These are phyloP conservation scores for Fonsecaea pedrosoi DNA, from an alignment of 2,329 filamentous ascomycete species.

Conservation along the genomic window DNA sequence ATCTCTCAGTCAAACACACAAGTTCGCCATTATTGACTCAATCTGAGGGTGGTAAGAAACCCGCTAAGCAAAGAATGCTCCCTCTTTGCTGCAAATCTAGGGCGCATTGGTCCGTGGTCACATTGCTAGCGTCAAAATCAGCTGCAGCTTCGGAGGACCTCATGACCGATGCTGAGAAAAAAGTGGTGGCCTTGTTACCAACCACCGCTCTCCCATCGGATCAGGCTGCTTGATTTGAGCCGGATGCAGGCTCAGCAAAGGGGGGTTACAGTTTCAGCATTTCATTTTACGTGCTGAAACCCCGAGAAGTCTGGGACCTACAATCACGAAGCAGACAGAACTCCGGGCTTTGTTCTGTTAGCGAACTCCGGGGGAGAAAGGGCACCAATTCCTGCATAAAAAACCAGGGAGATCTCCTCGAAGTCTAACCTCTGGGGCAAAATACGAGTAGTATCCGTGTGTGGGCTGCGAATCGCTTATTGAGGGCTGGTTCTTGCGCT, in stretches of 20 bases:
- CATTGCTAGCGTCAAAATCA: slow-evolving; percentile 22
- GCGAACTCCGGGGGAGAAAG: neutral
- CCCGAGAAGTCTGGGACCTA: neutral
- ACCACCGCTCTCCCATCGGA: neutral
- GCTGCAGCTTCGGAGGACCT: slow-evolving; percentile 26
- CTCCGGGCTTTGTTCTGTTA: neutral
- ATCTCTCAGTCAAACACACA: slow-evolving; percentile 15
- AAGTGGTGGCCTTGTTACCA: slow-evolving; percentile 8
- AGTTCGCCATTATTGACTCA: slow-evolving; percentile 10
- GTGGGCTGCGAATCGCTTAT: neutral
- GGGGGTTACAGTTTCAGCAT: neutral
- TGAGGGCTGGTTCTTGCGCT: neutral
- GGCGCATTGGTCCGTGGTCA: slow-evolving; percentile 16
- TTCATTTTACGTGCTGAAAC: neutral
- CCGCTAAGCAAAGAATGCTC: slow-evolving; percentile 24
- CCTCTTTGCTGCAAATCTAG: slow-evolving; percentile 5
- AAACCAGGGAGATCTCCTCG: neutral
- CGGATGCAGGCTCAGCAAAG: neutral
- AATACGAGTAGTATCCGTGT: neutral
- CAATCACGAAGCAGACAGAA: neutral
- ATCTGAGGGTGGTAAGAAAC: slow-evolving; percentile 22
- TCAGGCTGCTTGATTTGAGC: neutral
- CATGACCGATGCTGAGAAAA: slow-evolving; percentile 28
- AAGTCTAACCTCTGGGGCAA: neutral
- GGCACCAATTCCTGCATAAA: neutral